Base-by-base conservation (phyloP, 1,139 yeast species). In the Kodamaea suecica region DNA sequence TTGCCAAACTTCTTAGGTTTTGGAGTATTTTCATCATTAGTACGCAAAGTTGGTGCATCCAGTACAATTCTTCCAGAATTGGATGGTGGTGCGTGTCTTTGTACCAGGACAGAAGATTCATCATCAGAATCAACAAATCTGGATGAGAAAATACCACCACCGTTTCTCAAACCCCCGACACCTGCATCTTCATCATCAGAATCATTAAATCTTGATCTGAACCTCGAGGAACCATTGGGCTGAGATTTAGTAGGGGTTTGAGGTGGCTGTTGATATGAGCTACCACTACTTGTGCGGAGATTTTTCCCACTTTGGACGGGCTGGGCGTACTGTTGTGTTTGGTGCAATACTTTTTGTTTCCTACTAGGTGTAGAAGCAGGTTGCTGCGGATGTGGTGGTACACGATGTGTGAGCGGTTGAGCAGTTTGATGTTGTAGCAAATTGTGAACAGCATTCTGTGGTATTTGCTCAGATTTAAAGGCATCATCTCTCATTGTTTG, bases 1-100 rank as follows among this genome's bases (percentile, higher is more conserved):
- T 76, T 78, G 44, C 78, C 70, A 14, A 71, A 60, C 43, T 63
- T 66, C 60, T 76, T 76, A 47, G 74, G 75, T 36, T 61, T 61
- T 12, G 49, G 27, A 16, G 29, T 17, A 13, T 33, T 31, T 23
- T 30, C 26, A 8, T 40, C 36, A 34, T 33, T 16, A 42, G 36
- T 34, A 45, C 49, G 21, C 44, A 43, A 38, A 4, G 43, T 37
- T 9, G 41, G 36, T 5, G 27, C 34, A 9, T 31, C 42, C 5
- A 40, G 33, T 10, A 40, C 35, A 15, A 26, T 27, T 27, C 31
- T 14, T 30, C 17, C 17, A 35, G 32, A 14, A 36, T n/a, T n/a
- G n/a, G 23, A 6, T 23, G 16, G 23, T 16, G 13, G 33, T 16
- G 11, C 31, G 14, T 24, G 26, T 15, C 16, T 32, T 28, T 23